Evolutionary conservation across 2,329 filamentous ascomycete genomes (phyloP), one percentile per base, ranked within the genome.

Genomic region (Verticillium isaacii): DNA sequence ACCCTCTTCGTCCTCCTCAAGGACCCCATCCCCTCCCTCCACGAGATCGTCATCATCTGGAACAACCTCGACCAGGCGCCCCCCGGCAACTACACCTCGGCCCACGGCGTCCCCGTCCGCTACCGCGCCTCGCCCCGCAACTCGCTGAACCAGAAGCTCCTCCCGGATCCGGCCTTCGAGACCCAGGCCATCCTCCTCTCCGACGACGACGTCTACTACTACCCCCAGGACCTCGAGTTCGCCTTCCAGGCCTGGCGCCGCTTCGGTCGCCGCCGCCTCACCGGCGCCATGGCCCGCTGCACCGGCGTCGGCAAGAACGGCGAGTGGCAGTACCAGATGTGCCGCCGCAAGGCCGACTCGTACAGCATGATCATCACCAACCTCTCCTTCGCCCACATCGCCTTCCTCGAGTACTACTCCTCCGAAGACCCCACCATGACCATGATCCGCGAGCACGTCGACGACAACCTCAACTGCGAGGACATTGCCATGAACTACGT

Each of bases 181-280:
- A 77, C 75, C 19, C 69, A 77, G 58, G 75, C 75, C 14, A 70
- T 78, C n/a, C 72, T 78, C 25, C 69, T 77, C 11, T 73, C 72
- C 19, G 75, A 78, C 52, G 75, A 77, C 61, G 75, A 78, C 61
- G 73, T 77, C 19, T 76, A 73, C 65, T 77, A 75, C 66, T 67
- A 70, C 32, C 75, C 75, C 23, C 61, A 65, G 3, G 75, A 78
- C 56, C 70, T 77, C 17, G 75, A 77, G 14, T 78, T 75, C n/a
- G 73, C 71, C 25, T 78, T 78, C 60, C 74, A 77, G 58, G 68
- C 71, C 15, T 78, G 75, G 75, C 75, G 75, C 64, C 71, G 74
- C 61, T 75, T 75, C 52, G 75, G 75, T 39, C 70, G 66, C 32
- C 63, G 73, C 58, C 66, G 74, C 19, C 65, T 78, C 45, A 70